These are phyloP conservation scores for Shiraia bambusicola DNA, from an alignment of 2,329 filamentous ascomycete genomes.

Conservation along the genomic window DNA sequence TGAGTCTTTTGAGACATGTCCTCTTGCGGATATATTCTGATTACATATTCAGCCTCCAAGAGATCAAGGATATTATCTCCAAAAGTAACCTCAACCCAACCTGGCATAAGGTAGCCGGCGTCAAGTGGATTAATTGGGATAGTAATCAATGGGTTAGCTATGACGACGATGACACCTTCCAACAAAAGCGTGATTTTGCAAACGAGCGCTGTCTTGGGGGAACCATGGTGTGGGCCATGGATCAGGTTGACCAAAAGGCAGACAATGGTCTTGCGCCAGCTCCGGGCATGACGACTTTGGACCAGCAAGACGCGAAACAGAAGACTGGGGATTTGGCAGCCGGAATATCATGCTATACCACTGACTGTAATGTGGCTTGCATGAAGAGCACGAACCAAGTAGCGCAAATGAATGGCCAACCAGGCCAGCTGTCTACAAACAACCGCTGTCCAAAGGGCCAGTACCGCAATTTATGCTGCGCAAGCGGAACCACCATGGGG, in stretches of 20 bases:
- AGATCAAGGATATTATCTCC: constrained; percentile 21
- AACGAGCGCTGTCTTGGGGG: constrained; percentile 16
- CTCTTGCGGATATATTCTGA: too few relatives aligned
- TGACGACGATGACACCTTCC: constrained; percentile 43
- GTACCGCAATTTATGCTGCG: constrained; percentile 2
- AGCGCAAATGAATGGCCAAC: constrained; percentile 3
- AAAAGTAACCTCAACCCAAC: constrained; percentile 2
- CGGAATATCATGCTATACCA: constrained; percentile 4
- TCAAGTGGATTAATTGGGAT: constrained; percentile 35
- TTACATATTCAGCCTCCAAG: too few relatives aligned
- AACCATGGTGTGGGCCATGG: constrained; percentile 11
- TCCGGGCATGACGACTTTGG: too few relatives aligned
- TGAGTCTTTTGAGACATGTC: too few relatives aligned
- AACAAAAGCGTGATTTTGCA: constrained; percentile 51
- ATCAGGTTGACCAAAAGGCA: too few relatives aligned
- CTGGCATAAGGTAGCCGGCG: constrained; percentile 13
- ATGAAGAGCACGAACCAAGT: constrained; percentile 11
- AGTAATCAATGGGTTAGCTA: constrained; percentile 36
- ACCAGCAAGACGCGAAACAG: background rate
- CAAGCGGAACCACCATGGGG: constrained; percentile 3
- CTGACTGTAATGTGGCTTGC: constrained; percentile 3
- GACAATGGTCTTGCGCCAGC: background rate
- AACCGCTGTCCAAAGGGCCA: background rate
- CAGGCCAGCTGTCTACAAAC: background rate
- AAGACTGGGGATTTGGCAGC: constrained; percentile 1